Evolutionary conservation across 148 eudicot genomes (phyloP), one percentile per base, ranked within the genome.

Genomic region (Spergularia marina): DNA sequence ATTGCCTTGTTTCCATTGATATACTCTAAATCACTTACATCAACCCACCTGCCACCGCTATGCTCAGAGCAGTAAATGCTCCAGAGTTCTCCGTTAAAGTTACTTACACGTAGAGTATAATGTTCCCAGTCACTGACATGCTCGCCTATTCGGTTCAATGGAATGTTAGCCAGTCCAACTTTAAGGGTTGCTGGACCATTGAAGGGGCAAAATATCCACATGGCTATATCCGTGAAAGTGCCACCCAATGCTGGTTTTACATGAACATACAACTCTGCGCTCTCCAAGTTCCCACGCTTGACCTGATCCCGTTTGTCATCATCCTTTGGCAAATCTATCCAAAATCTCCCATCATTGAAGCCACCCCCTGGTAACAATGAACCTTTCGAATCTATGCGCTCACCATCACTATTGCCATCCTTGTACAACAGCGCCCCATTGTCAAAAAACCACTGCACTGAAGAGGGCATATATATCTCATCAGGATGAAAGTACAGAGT

Each of bases 81-180:
- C 86, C 82, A 81, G 36, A 94, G 84, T 83, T 94, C 94, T 12
- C 97, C 98, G 0, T 72, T 82, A 83, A 94, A 94, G 86, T 94
- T 94, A 90, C 96, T 86, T 57, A 94, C 57, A 6, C 98, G 88
- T 56, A 94, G 96, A 16, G 98, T 92, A 69, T 56, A 94, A 72
- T 94, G 98, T 81, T 94, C 98, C 98, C 98, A 94, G 25, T 94
- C 98, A 51, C 96, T 74, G 8, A 94, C 93, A 69, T 94, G 98
- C 74, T 94, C 91, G 11, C 98, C 98, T 21, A 94, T 59, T 73
- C 76, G 87, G 68, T 75, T 71, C 76, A 89, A 21, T 21, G 85
- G 71, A 21, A 90, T 34, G 62, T 71, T 89, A 52, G 84, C 65
- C 44, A 84, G 58, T 53, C 93, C 89, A 14, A 88, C 91, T 83